Base-by-base conservation (phyloP, 1,139 yeast genomes). In the Saccharomyces hybrid region DNA sequence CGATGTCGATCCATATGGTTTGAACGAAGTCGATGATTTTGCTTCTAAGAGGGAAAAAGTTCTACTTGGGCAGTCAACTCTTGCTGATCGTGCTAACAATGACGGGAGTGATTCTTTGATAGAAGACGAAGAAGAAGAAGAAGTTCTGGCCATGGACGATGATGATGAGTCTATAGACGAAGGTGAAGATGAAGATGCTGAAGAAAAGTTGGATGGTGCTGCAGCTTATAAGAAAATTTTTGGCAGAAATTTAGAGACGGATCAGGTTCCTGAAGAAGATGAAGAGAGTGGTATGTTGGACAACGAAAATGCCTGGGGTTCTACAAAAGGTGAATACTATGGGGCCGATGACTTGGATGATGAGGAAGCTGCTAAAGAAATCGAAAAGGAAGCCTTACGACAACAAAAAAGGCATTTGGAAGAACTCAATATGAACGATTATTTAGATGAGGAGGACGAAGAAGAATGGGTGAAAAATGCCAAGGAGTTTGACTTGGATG, bases 351-450 rank as follows among this genome's bases (percentile, higher is more conserved):
- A 80, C 32, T 70, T 75, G 1, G 91, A 86, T 56, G 89, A 86
- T 59, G 89, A 84, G 46, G 96, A 86, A 57, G 86, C 83, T 50
- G 88, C 88, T 5, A 83, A 81, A 58, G 83, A 81, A 58, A 86
- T 90, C 74, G 93, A 95, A 55, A 84, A 84, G 62, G 98, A 93
- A 72, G 98, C 98, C 0, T 67, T 88, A 55, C 82, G 90, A 67
- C 84, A 89, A 61, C 98, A 91, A 71, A 87, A 86, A 74, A 83
- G 84, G 69, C 96, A 91, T 66, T 73, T 91, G 58, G 82, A 83
- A 60, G 96, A 88, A 53, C 76, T 93, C 63, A 83, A 82, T 50
- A 83, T 87, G 79, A 89, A 81, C 50, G 98, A 90, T 70, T 91
- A 82, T 66, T 77, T 86, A 60, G 95, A 89, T 62, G 96, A 88